Base-by-base conservation (phyloP, 768 basidiomycete species). In the Panaeolus papilionaceus region DNA sequence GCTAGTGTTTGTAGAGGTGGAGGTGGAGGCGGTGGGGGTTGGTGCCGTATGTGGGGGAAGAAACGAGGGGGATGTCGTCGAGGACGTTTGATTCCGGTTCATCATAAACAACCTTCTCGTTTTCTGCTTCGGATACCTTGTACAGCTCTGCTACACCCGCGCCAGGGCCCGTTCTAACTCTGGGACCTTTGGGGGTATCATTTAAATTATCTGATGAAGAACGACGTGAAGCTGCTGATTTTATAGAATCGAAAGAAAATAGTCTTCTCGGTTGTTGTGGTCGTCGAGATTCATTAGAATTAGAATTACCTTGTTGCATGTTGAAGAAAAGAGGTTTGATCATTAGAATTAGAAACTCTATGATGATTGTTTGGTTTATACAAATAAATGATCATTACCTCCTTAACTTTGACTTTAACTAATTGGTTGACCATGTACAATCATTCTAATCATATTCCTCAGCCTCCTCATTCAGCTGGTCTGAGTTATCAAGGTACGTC, bases 401-500 rank as follows among this genome's bases (percentile, higher is more conserved):
- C 4, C 1, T 49, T 49, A 23, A 26, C 23, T 4, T 7, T 38
- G 18, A 5, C 16, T 14, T 12, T 14, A 5, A 1, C 20, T 0
- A 20, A n/a, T 47, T 20, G 45, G 7, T 33, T 37, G 33, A 47
- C 63, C 5, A 86, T 85, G 85, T 82, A 82, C 70, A 74, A 79
- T 14, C 81, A 83, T 72, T 77, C 81, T 16, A 82, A 83, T 71
- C 84, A 85, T 74, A 91, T 92, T 69, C 86, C 85, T 7, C 89
- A 90, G 73, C 90, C 90, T 8, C 90, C 91, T 37, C 91, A 92
- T 75, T 87, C 87, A 42, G 85, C 88, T 26, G 91, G 91, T 0
- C 78, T 83, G 38, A 73, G 79, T 28, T 84, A 87, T 67, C 78
- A 86, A 73, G 88, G 89, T 79, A 66, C 45, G 62, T 65, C 26